Percentiles rank a stretch among this genome's conserved stretches.
Conservation (phyloP, 2,329 filamentous ascomycete species). For the Trichoderma hamatum region DNA sequence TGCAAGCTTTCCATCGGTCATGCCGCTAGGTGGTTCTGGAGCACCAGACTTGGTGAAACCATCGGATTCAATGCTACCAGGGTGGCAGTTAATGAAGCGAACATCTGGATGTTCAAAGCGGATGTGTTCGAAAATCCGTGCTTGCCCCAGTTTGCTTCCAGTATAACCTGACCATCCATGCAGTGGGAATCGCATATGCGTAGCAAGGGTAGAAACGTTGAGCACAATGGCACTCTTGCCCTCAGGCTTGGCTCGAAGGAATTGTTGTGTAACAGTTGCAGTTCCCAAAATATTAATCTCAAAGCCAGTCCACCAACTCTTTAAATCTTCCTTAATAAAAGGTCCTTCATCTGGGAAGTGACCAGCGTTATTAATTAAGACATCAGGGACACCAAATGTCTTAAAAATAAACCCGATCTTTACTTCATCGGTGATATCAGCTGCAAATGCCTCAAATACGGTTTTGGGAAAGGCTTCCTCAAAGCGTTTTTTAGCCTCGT, state of each 20-base stretch:
- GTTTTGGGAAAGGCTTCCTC: background rate
- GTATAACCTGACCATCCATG: background rate
- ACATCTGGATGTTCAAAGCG: background rate
- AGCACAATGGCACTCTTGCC: background rate
- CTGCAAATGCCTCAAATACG: background rate
- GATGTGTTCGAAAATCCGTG: background rate
- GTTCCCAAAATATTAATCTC: background rate
- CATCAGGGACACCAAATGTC: background rate
- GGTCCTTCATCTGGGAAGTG: background rate
- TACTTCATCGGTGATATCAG: slow-evolving; percentile 3
- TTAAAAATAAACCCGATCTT: background rate
- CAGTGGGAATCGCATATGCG: background rate
- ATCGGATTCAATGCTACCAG: background rate
- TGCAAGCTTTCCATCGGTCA: background rate
- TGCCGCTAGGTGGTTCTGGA: background rate
- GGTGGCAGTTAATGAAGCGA: background rate
- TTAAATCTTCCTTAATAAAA: background rate
- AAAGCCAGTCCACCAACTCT: background rate
- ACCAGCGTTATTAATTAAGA: background rate
- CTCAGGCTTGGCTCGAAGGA: background rate
- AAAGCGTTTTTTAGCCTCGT: background rate
- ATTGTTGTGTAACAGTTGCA: background rate
- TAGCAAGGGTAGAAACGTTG: background rate
- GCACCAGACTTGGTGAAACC: background rate
- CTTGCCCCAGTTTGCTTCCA: background rate